A percentile compares a stretch with the other conserved stretches of the same genome.
Evolutionary conservation across 2,329 filamentous ascomycete genomes (phyloP).

Genomic region (Epichloe scottii): DNA sequence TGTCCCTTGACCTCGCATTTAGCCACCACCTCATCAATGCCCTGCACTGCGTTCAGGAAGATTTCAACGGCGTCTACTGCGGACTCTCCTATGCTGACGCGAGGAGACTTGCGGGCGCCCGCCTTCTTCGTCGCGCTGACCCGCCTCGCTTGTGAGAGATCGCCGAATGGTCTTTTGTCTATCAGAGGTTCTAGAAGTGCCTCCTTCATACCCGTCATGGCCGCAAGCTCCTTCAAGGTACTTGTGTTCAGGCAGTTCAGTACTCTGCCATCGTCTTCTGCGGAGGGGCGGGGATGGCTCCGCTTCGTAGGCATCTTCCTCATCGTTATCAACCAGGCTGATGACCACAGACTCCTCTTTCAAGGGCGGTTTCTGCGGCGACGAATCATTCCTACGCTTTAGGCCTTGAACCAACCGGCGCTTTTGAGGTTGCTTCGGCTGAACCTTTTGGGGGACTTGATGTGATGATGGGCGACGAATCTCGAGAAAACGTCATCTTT

Average conservation of each 20-base stretch:
- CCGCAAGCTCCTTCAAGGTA: slow-evolving; percentile 60
- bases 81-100: slow-evolving; percentile 37
- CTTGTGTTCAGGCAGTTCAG: slow-evolving; percentile 77
- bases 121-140: slow-evolving; percentile 43
- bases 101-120: slow-evolving; percentile 32
- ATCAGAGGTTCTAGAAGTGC: slow-evolving; percentile 58
- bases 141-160: slow-evolving; percentile 50
- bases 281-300: slow-evolving; percentile 17
- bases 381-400: slow-evolving; percentile 14
- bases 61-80: slow-evolving; percentile 44
- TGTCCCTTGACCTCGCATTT: slow-evolving; percentile 63
- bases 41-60: slow-evolving; percentile 69
- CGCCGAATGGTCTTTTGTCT: slow-evolving; percentile 60
- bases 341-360: slow-evolving; percentile 24
- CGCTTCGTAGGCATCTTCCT: slow-evolving; percentile 28
- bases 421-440: slow-evolving; percentile 9
- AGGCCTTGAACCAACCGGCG: slow-evolving; percentile 26
- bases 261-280: slow-evolving; percentile 34
- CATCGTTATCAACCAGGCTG: slow-evolving; percentile 26
- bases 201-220: slow-evolving; percentile 65
- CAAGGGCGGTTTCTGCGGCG: slow-evolving; percentile 11
- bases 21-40: slow-evolving; percentile 70
- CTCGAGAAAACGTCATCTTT: slow-evolving; percentile 7
- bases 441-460: slow-evolving; percentile 19
- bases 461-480: slow-evolving; percentile 11